These are phyloP conservation scores for Brasenia schreberi DNA, from an alignment of 164 flowering plant genomes.

Conservation along the genomic window DNA sequence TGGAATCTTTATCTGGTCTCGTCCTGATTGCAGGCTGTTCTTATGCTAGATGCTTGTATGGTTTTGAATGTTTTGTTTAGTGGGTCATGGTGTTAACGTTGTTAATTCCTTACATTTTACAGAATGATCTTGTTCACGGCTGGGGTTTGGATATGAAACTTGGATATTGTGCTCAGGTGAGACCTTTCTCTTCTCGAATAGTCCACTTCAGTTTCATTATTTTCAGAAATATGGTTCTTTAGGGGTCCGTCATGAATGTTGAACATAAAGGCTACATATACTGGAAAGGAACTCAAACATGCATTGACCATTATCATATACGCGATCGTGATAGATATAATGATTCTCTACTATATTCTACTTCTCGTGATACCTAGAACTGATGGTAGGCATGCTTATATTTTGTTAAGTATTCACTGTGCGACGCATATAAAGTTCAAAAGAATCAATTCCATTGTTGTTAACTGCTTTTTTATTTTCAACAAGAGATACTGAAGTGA, in stretches of 20 bases:
- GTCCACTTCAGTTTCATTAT: background rate
- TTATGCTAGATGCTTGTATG: background rate
- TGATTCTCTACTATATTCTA: background rate
- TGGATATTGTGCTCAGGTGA: conserved; percentile 96
- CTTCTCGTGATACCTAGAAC: background rate
- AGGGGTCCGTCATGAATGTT: background rate
- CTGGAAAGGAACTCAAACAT: background rate
- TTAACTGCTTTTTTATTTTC: too few species aligned
- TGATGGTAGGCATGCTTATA: too few species aligned
- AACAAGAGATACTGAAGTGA: too few species aligned
- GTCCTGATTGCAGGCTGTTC: background rate
- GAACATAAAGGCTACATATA: background rate
- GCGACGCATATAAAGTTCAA: too few species aligned
- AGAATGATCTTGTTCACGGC: conserved; percentile 98
- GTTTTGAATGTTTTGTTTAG: too few species aligned
- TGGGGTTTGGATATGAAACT: conserved; percentile 99
- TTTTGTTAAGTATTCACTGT: too few species aligned
- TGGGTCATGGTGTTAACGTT: too few species aligned
- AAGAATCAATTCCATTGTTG: too few species aligned
- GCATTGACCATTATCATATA: background rate
- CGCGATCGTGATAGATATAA: background rate
- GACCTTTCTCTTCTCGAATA: background rate
- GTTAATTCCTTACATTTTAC: conserved; percentile 8
- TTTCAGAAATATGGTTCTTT: background rate
- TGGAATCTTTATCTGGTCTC: background rate